Evolutionary conservation across 345 rosid genomes (phyloP), one percentile per base, ranked within the genome.

Genomic region (Luvunga scandens): DNA sequence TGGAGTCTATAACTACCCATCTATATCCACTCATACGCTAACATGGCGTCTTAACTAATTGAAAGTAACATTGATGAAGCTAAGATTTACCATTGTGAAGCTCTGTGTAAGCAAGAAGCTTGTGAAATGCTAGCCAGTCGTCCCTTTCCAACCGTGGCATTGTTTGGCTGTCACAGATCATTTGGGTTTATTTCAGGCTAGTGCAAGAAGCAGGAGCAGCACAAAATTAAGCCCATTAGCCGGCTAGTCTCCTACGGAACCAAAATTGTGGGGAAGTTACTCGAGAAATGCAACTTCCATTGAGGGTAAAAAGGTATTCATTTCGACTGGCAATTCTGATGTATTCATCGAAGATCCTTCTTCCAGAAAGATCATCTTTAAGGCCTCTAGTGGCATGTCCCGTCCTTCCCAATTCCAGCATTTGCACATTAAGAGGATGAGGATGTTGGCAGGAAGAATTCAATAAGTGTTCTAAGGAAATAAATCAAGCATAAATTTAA

Each of bases 131-230:
- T 85, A 2, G 48, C 1, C 14, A 42, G 48, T 42, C 48, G 12
- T 42, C 48, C 48, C 48, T 42, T 42, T 42, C 48, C 48, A 42
- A 42, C 48, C 48, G 16, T 50, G 56, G 56, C 56, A 50, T 50
- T 13, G 78, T 62, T 79, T 14, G 87, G 87, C 39, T 57, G 70
- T 67, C 71, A 83, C 56, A 57, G 75, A 59, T 31, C 79, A 64
- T 69, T 82, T 12, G 87, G 85, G 9, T 82, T 82, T 67, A 75
- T 83, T 24, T 83, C 86, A 87, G 65, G 76, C 25, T 80, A 74
- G 78, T 83, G 81, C 78, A 66, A 75, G 75, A 79, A 77, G 66
- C 73, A 71, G 38, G 66, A 67, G 39, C 66, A 9, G 62, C 85
- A 84, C 81, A 82, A 81, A 65, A 79, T 82, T 68, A 79, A 73